A percentile compares a stretch with the other conserved stretches of the same genome.
Evolutionary conservation across 1,139 yeast genomes (phyloP).

Genomic region (Lodderomyces jiufengensis): DNA sequence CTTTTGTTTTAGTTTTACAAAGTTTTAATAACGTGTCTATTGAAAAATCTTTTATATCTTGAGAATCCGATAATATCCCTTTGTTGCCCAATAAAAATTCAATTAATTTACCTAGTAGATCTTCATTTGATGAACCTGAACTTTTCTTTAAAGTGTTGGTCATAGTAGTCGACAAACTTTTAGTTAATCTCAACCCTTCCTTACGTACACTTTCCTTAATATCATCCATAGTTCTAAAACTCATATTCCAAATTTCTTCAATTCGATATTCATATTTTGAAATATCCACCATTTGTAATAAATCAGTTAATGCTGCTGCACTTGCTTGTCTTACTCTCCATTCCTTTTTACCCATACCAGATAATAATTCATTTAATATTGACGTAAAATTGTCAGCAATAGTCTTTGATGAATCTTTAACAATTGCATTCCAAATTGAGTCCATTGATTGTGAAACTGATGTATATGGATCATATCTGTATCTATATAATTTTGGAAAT

Average conservation of each 20-base stretch:
- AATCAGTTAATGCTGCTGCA: conserved; percentile 66
- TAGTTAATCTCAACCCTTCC: conserved; percentile 71
- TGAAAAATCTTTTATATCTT: conserved; percentile 77
- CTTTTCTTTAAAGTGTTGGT: conserved; percentile 50
- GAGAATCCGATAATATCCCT: conserved; percentile 82
- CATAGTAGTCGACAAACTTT: conserved; percentile 61
- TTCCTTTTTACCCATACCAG: conserved; percentile 75
- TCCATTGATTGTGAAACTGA: conserved; percentile 80
- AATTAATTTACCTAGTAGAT: conserved; percentile 49
- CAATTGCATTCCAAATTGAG: conserved; percentile 79
- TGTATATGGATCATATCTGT: conserved; percentile 78
- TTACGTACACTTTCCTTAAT: conserved; percentile 89
- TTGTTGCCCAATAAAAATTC: conserved; percentile 79
- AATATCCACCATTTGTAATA: conserved; percentile 59
- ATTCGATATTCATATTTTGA: conserved; percentile 51
- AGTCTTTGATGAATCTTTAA: conserved; percentile 56
- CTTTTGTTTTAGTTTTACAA: conserved; percentile 56
- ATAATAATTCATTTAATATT: conserved; percentile 63
- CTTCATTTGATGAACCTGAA: conserved; percentile 5
- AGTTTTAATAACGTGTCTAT: conserved; percentile 68
- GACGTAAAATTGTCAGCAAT: conserved; percentile 51
- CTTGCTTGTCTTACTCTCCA: conserved; percentile 96
- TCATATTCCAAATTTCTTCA: conserved; percentile 80
- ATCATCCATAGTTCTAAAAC: conserved; percentile 89
- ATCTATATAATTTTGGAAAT: conserved; percentile 80